phyloP scores from a whole-genome alignment of 148 eudicot species.

The Persicaria tinctoria region DNA sequence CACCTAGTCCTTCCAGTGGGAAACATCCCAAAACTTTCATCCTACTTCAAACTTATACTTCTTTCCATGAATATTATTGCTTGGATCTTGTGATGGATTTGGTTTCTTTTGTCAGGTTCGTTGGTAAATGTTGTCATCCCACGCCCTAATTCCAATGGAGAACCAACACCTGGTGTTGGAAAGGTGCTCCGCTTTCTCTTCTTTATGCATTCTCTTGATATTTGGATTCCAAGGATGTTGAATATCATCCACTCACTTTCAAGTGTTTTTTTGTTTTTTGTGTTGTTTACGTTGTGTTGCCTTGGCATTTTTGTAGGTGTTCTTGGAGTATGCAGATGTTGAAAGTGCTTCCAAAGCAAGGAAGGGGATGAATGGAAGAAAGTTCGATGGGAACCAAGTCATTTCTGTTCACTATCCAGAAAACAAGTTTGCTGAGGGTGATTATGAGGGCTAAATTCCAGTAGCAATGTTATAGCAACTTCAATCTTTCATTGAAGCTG shows the following conservation, averaged over 20 bases:
- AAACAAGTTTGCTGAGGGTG: conserved; percentile 63
- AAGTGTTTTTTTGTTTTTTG: neutral
- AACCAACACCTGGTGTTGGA: conserved; percentile 74
- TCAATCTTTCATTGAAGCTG: neutral
- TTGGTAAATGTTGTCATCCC: conserved; percentile 80
- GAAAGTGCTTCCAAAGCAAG: conserved; percentile 71
- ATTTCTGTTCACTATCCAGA: conserved; percentile 72
- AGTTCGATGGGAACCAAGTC: conserved; percentile 75
- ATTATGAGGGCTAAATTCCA: conserved; percentile 40
- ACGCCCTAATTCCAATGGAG: conserved; percentile 71
- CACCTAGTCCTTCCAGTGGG: neutral
- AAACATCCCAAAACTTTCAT: neutral
- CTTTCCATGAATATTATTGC: neutral
- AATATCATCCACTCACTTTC: neutral
- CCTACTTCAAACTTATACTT: neutral
- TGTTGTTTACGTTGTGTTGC: neutral
- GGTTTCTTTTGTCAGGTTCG: conserved; percentile 33
- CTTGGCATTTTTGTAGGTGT: conserved; percentile 39
- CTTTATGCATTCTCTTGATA: neutral
- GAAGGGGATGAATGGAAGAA: conserved; percentile 71
- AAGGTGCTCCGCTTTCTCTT: conserved; percentile 41
- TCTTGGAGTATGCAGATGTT: conserved; percentile 69
- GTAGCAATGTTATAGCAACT: no score
- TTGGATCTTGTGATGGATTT: neutral
- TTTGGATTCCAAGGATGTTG: neutral